These are phyloP conservation scores for Albizia julibrissin DNA, from an alignment of 306 rosid species.

Conservation along the genomic window DNA sequence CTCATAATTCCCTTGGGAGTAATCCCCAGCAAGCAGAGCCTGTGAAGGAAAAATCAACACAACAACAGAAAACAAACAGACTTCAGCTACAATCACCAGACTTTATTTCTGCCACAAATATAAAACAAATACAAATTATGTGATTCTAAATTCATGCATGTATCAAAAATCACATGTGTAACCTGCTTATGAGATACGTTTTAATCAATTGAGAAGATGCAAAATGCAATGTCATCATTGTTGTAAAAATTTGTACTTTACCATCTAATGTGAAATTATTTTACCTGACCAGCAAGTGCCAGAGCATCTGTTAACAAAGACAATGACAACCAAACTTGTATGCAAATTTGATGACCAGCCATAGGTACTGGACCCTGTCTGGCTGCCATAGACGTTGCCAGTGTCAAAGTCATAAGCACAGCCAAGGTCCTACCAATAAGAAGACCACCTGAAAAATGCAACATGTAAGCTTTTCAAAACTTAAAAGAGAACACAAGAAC, in stretches of 20 bases:
- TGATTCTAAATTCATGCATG: background rate
- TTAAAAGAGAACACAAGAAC: background rate
- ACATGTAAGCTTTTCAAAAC: background rate
- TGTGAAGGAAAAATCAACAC: slow-evolving; percentile 39
- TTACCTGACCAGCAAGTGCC: slow-evolving; percentile 96
- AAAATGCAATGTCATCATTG: slow-evolving; percentile 4
- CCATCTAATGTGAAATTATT: slow-evolving; percentile 23
- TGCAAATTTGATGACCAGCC: slow-evolving; percentile 95
- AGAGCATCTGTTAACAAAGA: slow-evolving; percentile 93
- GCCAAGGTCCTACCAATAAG: slow-evolving; percentile 83
- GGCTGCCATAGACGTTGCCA: slow-evolving; percentile 90
- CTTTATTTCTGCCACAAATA: slow-evolving; percentile 8
- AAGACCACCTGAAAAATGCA: slow-evolving; percentile 71
- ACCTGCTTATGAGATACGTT: slow-evolving; percentile 13
- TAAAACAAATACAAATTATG: background rate
- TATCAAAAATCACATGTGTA: slow-evolving; percentile 22
- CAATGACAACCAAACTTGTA: slow-evolving; percentile 87
- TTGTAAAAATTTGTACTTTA: slow-evolving; percentile 16
- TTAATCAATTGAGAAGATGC: background rate
- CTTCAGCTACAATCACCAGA: slow-evolving; percentile 26
- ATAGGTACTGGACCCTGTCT: slow-evolving; percentile 79
- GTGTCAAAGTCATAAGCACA: slow-evolving; percentile 72
- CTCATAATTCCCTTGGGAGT: slow-evolving; percentile 73
- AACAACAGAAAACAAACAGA: slow-evolving; percentile 25
- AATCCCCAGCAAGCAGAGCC: slow-evolving; percentile 84